phyloP scores from a whole-genome alignment of 23 red algal species.

The Gracilaria domingensis region DNA sequence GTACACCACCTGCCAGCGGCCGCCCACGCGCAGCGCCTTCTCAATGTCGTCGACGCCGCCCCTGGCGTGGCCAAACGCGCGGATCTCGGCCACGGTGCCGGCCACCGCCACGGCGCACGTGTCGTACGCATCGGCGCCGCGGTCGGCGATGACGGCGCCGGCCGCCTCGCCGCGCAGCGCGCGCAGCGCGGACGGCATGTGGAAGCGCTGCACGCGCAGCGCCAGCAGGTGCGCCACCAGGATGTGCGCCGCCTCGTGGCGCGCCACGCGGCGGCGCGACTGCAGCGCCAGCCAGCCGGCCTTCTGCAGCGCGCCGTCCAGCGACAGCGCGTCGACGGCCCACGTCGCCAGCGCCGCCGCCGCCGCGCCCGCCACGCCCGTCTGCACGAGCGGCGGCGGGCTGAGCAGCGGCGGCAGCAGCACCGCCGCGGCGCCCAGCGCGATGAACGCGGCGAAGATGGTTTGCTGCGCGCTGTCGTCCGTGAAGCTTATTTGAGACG shows the following conservation, averaged over 20 bases:
- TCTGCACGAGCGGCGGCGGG: background rate
- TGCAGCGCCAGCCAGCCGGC: background rate
- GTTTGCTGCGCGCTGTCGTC: background rate
- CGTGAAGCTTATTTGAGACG: background rate
- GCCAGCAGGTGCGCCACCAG: conserved; percentile 50
- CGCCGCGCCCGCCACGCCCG: conserved; percentile 3
- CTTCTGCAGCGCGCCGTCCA: background rate
- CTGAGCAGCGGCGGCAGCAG: background rate
- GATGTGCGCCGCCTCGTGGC: conserved; percentile 62
- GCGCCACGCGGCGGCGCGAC: conserved; percentile 13
- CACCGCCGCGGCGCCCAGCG: background rate
- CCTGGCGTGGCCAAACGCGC: conserved; percentile 1
- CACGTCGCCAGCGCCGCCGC: background rate
- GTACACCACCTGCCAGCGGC: background rate
- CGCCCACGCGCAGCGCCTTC: background rate
- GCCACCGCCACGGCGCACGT: conserved; percentile 35
- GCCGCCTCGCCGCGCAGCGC: background rate
- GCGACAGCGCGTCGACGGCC: conserved; percentile 44
- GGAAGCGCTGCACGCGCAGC: background rate
- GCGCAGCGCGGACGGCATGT: background rate
- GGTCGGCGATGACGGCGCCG: background rate
- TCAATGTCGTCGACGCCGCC: conserved; percentile 54
- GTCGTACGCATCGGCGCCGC: background rate
- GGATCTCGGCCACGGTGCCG: conserved; percentile 38
- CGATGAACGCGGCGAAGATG: background rate